Evolutionary conservation across 2,329 filamentous ascomycete genomes (phyloP).

Genomic region (Parafenestella ontariensis): DNA sequence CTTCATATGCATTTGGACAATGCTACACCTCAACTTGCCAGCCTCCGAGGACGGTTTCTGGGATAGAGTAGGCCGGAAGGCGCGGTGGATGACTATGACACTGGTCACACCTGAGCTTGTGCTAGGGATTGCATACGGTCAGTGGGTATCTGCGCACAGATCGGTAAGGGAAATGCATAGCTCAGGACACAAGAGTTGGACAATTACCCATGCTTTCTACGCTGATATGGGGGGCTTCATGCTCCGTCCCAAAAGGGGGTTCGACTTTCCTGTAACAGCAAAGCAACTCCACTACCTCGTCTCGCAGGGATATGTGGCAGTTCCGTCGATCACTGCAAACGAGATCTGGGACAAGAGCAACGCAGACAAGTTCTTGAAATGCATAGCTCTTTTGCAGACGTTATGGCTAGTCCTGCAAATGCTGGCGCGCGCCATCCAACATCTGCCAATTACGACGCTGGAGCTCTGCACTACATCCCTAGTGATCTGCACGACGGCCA

Average conservation of each 20-base stretch:
- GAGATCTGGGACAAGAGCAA: conserved; percentile 15
- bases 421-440: conserved; percentile 4
- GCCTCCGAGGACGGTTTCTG: neutral
- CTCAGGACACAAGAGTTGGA: conserved; percentile 1
- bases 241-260: neutral
- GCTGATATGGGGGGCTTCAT: conserved; percentile 11
- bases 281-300: neutral
- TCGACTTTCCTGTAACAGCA: neutral
- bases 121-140: neutral
- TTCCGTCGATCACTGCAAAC: neutral
- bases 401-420: conserved; percentile 10
- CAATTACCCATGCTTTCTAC: conserved; percentile 8
- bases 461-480: conserved; percentile 16
- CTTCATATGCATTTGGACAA: conserved; percentile 13
- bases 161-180: neutral
- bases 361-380: conserved; percentile 11
- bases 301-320: neutral
- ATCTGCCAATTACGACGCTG: conserved; percentile 9
- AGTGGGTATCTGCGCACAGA: neutral
- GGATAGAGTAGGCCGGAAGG: neutral
- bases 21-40: conserved; percentile 10
- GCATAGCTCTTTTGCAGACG: conserved; percentile 12
- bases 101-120: neutral
- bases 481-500: conserved; percentile 7
- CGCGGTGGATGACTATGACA: neutral